phyloP scores from a whole-genome alignment of 2,329 filamentous ascomycete genomes.

The Scedosporium boydii region DNA sequence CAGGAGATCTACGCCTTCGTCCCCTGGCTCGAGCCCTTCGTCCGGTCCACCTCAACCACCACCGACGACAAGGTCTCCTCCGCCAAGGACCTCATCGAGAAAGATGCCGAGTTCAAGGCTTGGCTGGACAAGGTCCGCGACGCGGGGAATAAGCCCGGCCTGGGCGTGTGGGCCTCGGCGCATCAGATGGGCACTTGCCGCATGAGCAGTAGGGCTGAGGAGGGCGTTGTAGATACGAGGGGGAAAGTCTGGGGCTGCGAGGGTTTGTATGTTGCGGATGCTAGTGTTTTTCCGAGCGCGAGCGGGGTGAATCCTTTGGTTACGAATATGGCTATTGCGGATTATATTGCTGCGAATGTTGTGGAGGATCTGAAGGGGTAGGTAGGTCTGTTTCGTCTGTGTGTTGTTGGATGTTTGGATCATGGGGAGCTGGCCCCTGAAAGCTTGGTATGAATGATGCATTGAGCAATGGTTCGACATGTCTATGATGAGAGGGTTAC shows the following conservation, averaged over 20 bases:
- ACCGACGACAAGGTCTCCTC: constrained; percentile 6
- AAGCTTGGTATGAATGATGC: too few species aligned
- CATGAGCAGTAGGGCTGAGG: constrained; percentile 48
- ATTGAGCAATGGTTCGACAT: too few species aligned
- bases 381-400: neutral
- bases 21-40: constrained; percentile 54
- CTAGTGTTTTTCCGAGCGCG: constrained; percentile 66
- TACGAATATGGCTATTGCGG: constrained; percentile 61
- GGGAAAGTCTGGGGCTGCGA: constrained; percentile 57
- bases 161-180: constrained; percentile 53
- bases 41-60: constrained; percentile 17
- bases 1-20: constrained; percentile 65
- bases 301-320: constrained; percentile 79
- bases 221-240: constrained; percentile 48
- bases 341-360: constrained; percentile 53
- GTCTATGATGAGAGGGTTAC: too few species aligned
- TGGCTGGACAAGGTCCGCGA: constrained; percentile 47
- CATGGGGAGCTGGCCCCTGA: too few species aligned
- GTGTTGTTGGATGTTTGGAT: neutral
- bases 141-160: constrained; percentile 40
- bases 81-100: constrained; percentile 24
- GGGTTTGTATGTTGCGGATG: constrained; percentile 61
- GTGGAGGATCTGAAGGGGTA: constrained; percentile 30
- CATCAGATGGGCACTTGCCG: constrained; percentile 75
- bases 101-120: constrained; percentile 47